phyloP scores from a whole-genome alignment of 1,284 basidiomycete genomes.

The Stygiomarasmius scandens region DNA sequence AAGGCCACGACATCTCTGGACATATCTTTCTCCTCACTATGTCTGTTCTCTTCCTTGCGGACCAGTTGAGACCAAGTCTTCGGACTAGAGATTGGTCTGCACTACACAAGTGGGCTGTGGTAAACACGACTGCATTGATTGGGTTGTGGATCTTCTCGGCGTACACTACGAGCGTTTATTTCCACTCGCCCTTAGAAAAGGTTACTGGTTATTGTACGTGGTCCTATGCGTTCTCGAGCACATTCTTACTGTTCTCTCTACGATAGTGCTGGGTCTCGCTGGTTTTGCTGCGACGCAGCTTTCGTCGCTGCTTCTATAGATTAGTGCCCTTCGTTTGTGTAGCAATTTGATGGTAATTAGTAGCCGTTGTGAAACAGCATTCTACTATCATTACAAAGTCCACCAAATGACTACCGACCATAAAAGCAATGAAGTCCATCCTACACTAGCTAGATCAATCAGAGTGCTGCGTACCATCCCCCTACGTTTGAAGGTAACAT shows the following conservation, averaged over 20 bases:
- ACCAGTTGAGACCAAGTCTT: constrained; percentile 67
- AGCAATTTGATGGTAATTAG: no score
- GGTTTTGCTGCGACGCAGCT: constrained; percentile 41
- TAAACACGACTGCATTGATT: constrained; percentile 53
- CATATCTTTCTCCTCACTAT: constrained; percentile 93
- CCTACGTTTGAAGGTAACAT: constrained; percentile 21
- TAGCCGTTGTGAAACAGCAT: no score
- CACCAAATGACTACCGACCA: constrained; percentile 41
- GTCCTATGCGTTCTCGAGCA: constrained; percentile 31
- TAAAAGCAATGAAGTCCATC: constrained; percentile 34
- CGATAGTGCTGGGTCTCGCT: constrained; percentile 44
- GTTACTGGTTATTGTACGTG: constrained; percentile 73
- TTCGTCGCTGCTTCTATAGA: constrained; percentile 20
- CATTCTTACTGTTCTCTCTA: constrained; percentile 4
- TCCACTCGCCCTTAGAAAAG: constrained; percentile 85
- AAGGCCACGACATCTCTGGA: constrained; percentile 92
- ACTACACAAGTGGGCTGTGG: constrained; percentile 50
- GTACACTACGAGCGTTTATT: constrained; percentile 86
- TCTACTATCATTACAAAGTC: constrained; percentile 28
- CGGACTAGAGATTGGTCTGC: constrained; percentile 39
- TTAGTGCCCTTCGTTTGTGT: no score
- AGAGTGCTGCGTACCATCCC: constrained; percentile 29
- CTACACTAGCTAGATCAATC: constrained; percentile 33
- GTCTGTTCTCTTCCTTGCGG: constrained; percentile 77
- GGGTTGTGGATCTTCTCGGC: constrained; percentile 76